Evolutionary conservation across 331 rosid genomes (phyloP), one percentile per base, ranked within the genome.

Genomic region (Phaseolus coccineus): DNA sequence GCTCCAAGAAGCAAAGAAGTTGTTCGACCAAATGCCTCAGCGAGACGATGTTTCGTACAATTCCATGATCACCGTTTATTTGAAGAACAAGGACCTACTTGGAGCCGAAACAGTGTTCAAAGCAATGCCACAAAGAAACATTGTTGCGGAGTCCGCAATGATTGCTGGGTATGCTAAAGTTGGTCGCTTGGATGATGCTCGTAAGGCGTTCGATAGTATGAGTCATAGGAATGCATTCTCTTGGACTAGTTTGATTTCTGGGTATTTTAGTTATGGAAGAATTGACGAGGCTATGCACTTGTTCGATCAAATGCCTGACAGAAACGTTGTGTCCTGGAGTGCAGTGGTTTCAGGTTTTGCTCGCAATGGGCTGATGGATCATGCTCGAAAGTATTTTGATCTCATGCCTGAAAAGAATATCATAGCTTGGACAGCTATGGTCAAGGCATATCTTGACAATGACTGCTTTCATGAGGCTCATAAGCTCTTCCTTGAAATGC

Each of bases 201-300:
- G 84, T 19, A 25, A 40, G 13, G 62, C 82, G 37, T 88, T 86
- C 71, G 85, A 88, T 80, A 53, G 2, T 39, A 86, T 88, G 90
- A 42, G 42, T 2, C 82, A 74, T 37, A 86, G 72, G 59, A 86
- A 86, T 74, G 87, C 67, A 13, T 86, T 84, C 35, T 82, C 85
- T 1, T 89, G 89, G 89, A 84, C 88, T 11, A 83, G 86, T 76
- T 48, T 88, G 89, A 52, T 85, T 61, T 83, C 89, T 39, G 88
- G 88, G 25, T 85, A 88, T 63, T 79, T 86, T 62, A 28, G 47
- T 2, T 24, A 75, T 47, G 87, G 89, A 24, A 47, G 76, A 68
- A 24, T 79, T 46, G 82, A 84, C 39, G 87, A 85, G 28, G 89
- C 77, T 57, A 42, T 44, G 70, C 51, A 28, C 16, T 68, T 86